Evolutionary conservation across 176 grass and related monocot genomes (phyloP).

Genomic region (Dendrocalamus sinicus): DNA sequence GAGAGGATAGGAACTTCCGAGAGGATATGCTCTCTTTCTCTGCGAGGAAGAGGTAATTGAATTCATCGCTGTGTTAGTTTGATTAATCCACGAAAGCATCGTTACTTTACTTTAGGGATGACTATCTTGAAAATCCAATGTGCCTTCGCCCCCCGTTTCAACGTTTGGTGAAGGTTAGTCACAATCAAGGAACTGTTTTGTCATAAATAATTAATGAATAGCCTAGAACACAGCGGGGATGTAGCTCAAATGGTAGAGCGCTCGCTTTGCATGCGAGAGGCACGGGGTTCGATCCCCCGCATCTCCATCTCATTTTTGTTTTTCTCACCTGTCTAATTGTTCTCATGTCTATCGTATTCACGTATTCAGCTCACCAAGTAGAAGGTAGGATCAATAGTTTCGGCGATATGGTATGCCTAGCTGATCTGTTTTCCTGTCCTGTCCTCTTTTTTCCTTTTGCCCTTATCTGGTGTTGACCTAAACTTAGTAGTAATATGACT

Average conservation of each 20-base stretch:
- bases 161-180: neutral
- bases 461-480: neutral
- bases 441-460: neutral
- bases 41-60: neutral
- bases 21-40: no score
- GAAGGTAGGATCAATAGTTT: neutral
- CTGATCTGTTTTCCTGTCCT: neutral
- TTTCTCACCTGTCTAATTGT: no score
- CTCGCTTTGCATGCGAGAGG: constrained; percentile 99
- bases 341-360: no score
- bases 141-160: neutral
- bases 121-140: neutral
- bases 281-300: constrained; percentile 98
- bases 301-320: constrained; percentile 41
- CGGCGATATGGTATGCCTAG: neutral
- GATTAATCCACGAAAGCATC: neutral
- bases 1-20: neutral
- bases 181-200: no score
- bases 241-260: constrained; percentile 99
- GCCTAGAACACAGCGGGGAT: neutral
- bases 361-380: neutral
- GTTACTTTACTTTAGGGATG: neutral
- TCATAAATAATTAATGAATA: no score
- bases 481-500: neutral
- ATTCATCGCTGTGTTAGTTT: neutral